Evolutionary conservation across 306 rosid genomes (phyloP).

Genomic region (Cyclanthera cordifolia): DNA sequence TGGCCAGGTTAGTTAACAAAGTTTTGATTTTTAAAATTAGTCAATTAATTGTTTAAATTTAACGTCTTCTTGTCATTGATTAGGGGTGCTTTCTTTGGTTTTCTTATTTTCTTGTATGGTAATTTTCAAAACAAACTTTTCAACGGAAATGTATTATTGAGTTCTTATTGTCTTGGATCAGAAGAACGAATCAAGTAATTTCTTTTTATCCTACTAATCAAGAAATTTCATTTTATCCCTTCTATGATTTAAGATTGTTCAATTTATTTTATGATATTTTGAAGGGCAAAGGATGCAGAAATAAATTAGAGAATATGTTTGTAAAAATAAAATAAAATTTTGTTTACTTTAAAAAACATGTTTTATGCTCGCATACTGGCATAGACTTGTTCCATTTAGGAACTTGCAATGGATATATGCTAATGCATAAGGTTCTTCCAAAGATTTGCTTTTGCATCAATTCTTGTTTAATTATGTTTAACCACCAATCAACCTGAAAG

Average conservation of each 20-base stretch:
- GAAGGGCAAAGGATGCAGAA: not conserved
- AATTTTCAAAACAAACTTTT: not conserved
- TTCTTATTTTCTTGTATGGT: conserved; percentile 8
- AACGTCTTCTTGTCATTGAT: not conserved
- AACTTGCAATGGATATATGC: not conserved
- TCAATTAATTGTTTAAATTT: not conserved
- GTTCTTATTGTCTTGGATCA: not conserved
- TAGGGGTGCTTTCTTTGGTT: not conserved
- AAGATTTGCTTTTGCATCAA: not conserved
- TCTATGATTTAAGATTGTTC: not conserved
- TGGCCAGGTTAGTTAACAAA: conserved; percentile 66
- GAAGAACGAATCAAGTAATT: not conserved
- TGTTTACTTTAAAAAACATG: not conserved
- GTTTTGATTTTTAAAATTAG: not conserved
- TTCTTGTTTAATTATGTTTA: too few species aligned
- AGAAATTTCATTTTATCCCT: not conserved
- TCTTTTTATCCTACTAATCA: not conserved
- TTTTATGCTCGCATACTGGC: not conserved
- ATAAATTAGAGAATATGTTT: not conserved
- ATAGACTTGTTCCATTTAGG: not conserved
- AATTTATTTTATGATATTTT: not conserved
- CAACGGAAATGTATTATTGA: not conserved
- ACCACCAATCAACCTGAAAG: too few species aligned
- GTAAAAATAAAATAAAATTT: not conserved
- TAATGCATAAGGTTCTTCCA: not conserved